A percentile compares a stretch with the other conserved stretches of the same genome.
Evolutionary conservation across 106 monocot species (phyloP).

Genomic region (Dendrobium huoshanense): DNA sequence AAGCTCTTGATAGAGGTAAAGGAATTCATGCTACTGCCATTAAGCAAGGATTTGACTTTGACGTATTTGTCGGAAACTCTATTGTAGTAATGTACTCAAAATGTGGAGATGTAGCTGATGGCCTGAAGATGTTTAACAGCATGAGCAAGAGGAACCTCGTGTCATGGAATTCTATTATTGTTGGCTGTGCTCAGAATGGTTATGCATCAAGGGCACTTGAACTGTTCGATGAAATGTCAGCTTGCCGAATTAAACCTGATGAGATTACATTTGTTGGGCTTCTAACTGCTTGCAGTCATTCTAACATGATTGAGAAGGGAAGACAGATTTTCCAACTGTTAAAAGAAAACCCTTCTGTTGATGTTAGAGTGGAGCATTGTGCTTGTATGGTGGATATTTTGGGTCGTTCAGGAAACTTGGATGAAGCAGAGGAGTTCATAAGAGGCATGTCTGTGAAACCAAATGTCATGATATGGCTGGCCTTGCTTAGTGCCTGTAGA

Average conservation of each 20-base stretch:
- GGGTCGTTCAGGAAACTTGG: conserved; percentile 57
- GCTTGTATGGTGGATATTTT: conserved; percentile 80
- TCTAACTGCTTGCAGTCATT: conserved; percentile 80
- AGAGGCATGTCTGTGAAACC: conserved; percentile 42
- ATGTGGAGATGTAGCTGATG: conserved; percentile 50
- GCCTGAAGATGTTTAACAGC: conserved; percentile 30
- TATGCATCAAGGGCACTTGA: conserved; percentile 33
- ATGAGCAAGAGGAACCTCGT: conserved; percentile 50
- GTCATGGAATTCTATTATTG: conserved; percentile 79
- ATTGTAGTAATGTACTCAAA: conserved; percentile 63
- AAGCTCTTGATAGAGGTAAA: conserved; percentile 49
- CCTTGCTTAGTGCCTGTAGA: conserved; percentile 62
- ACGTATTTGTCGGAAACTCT: conserved; percentile 72
- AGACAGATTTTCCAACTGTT: conserved; percentile 45
- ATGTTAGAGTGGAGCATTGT: conserved; percentile 54
- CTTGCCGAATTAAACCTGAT: conserved; percentile 39
- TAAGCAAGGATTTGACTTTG: conserved; percentile 40
- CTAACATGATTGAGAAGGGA: conserved; percentile 59
- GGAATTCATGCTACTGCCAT: conserved; percentile 35
- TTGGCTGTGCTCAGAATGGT: conserved; percentile 79
- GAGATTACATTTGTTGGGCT: conserved; percentile 73
- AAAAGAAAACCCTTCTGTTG: conserved; percentile 27
- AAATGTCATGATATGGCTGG: conserved; percentile 52
- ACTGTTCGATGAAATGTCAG: conserved; percentile 45
- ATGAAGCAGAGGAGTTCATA: conserved; percentile 61